phyloP scores from a whole-genome alignment of 2,329 filamentous ascomycete species.

The Cryoendolithus antarcticus region DNA sequence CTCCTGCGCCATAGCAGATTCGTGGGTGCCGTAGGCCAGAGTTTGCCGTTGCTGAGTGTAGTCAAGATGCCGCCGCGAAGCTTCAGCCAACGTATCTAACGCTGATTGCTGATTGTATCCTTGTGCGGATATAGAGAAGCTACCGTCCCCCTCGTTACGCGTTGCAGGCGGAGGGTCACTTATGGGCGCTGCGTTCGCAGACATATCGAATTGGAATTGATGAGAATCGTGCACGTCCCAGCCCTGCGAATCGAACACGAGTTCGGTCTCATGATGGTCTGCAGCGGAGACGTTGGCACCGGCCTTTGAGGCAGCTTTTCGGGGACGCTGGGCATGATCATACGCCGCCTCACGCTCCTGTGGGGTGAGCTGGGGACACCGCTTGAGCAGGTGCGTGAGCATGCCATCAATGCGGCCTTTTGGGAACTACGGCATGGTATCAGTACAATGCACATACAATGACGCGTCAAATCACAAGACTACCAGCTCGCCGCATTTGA shows the following conservation, averaged over 20 bases:
- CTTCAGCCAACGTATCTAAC: slow-evolving; percentile 76
- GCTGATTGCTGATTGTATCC: slow-evolving; percentile 53
- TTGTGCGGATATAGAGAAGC: too few relatives aligned
- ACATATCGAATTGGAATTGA: too few relatives aligned
- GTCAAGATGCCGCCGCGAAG: slow-evolving; percentile 64
- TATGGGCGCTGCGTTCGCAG: slow-evolving; percentile 10
- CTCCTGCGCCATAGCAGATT: not conserved
- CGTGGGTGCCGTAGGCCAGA: not conserved
- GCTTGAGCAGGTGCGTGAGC: slow-evolving; percentile 70
- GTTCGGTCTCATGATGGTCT: too few relatives aligned
- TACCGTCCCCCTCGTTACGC: too few relatives aligned
- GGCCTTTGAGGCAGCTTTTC: not conserved
- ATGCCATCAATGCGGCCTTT: slow-evolving; percentile 80
- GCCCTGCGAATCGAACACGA: too few relatives aligned
- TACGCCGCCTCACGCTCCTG: slow-evolving; percentile 42
- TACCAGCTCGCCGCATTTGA: slow-evolving; percentile 65
- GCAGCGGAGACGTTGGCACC: too few relatives aligned
- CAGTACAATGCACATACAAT: not conserved
- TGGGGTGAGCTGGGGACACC: slow-evolving; percentile 55
- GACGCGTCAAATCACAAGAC: slow-evolving; percentile 12
- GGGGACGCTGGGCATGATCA: slow-evolving; percentile 33
- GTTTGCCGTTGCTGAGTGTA: slow-evolving; percentile 34
- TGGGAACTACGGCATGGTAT: slow-evolving; percentile 44
- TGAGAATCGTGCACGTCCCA: too few relatives aligned
- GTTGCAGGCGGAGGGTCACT: slow-evolving; percentile 37